Evolutionary conservation across 2,329 filamentous ascomycete genomes (phyloP).

Genomic region (Aspergillus bombycis): DNA sequence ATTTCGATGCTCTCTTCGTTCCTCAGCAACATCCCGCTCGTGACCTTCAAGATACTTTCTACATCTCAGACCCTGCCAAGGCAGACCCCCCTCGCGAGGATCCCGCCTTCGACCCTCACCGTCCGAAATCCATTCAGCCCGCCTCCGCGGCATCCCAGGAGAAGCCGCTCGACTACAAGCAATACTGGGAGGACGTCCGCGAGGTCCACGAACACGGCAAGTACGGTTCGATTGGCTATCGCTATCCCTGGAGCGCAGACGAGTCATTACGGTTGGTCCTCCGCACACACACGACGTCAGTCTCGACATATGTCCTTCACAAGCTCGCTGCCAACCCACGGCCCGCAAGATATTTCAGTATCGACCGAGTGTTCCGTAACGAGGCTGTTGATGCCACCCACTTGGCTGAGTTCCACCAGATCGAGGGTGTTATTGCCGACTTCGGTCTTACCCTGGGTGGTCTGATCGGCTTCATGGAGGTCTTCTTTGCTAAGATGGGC

Average conservation of each 20-base stretch:
- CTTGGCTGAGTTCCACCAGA: slow-evolving; percentile 96
- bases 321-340: slow-evolving; percentile 82
- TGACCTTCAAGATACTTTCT: slow-evolving; percentile 98
- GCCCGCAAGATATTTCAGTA: slow-evolving; percentile 95
- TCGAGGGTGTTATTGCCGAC: slow-evolving; percentile 97
- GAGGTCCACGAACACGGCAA: slow-evolving; percentile 88
- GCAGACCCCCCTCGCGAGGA: slow-evolving; percentile 70
- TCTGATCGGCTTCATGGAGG: slow-evolving; percentile 89
- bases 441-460: slow-evolving; percentile 91
- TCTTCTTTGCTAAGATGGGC: slow-evolving; percentile 97
- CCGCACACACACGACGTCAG: slow-evolving; percentile 92
- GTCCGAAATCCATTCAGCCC: slow-evolving; percentile 42
- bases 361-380: slow-evolving; percentile 97
- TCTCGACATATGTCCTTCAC: slow-evolving; percentile 88
- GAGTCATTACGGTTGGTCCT: slow-evolving; percentile 87
- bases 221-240: slow-evolving; percentile 93
- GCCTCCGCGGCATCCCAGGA: slow-evolving; percentile 53
- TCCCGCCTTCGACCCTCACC: slow-evolving; percentile 46
- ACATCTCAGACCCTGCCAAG: slow-evolving; percentile 83
- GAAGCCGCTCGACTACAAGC: slow-evolving; percentile 68
- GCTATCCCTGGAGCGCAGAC: slow-evolving; percentile 88
- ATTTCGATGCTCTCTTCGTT: slow-evolving; percentile 95
- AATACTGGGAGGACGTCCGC: slow-evolving; percentile 86
- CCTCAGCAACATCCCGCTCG: slow-evolving; percentile 97
- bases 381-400: slow-evolving; percentile 97